These are phyloP conservation scores for Bassia scoparia DNA, from an alignment of 148 eudicot species.

Conservation along the genomic window DNA sequence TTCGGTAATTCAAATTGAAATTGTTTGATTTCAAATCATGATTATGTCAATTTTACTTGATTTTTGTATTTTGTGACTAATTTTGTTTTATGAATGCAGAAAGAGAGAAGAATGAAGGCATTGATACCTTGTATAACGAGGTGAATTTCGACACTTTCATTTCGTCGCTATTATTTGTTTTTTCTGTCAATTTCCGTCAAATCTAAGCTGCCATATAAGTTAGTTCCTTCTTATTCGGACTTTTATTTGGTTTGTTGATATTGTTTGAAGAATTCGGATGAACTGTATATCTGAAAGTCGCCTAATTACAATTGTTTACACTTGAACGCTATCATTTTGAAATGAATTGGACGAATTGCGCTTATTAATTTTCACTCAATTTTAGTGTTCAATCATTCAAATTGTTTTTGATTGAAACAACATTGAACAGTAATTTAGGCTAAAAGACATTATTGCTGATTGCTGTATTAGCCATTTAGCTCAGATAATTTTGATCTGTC, in stretches of 20 bases:
- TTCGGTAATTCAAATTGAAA: too few species aligned
- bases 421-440: too few species aligned
- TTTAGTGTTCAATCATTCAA: too few species aligned
- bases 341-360: too few species aligned
- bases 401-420: too few species aligned
- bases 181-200: neutral
- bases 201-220: conserved; percentile 4
- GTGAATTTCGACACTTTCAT: conserved; percentile 19
- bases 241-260: neutral
- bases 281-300: too few species aligned
- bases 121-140: conserved; percentile 43
- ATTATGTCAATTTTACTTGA: neutral
- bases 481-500: too few species aligned
- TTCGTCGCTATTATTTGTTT: neutral
- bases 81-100: conserved; percentile 34
- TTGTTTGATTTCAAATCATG: neutral
- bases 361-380: too few species aligned
- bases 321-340: too few species aligned
- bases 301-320: too few species aligned
- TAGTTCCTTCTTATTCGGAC: neutral
- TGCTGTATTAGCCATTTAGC: too few species aligned
- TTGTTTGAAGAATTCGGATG: neutral
- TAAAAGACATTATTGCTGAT: too few species aligned
- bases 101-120: conserved; percentile 51
- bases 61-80: neutral